Percentiles rank a stretch among this genome's conserved stretches.
phyloP scores from a whole-genome alignment of 108 stramenopile species.

The Poteriospumella lacustris region DNA sequence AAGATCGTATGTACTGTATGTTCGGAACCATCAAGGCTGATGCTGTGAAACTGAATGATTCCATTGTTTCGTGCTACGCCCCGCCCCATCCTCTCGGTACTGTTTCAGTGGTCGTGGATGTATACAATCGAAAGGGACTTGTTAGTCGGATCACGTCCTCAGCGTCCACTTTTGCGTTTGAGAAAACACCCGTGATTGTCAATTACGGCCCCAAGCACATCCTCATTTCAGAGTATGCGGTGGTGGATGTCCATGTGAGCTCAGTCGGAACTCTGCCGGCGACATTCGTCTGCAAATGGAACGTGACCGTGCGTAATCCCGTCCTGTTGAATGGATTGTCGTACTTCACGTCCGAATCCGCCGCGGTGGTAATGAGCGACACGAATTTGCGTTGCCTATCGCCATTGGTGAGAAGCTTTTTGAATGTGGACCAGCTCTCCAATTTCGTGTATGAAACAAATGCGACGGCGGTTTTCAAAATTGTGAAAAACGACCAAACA shows the following conservation, averaged over 20 bases:
- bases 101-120: background rate
- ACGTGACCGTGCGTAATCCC: background rate
- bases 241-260: background rate
- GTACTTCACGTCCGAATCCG: background rate
- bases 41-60: background rate
- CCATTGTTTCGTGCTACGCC: background rate
- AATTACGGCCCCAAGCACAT: background rate
- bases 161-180: background rate
- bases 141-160: background rate
- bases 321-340: background rate
- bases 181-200: background rate
- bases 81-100: constrained; percentile 15
- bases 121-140: background rate
- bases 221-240: too few relatives aligned
- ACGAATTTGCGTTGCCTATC: background rate
- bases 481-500: constrained; percentile 14
- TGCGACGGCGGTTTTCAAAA: background rate
- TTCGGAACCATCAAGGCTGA: background rate
- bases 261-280: background rate
- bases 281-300: background rate
- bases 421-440: background rate
- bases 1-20: background rate
- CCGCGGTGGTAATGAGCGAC: background rate
- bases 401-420: background rate
- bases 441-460: background rate